Evolutionary conservation across 2,329 filamentous ascomycete genomes (phyloP), one percentile per base, ranked within the genome.

Genomic region (Gnomoniopsis sp.): DNA sequence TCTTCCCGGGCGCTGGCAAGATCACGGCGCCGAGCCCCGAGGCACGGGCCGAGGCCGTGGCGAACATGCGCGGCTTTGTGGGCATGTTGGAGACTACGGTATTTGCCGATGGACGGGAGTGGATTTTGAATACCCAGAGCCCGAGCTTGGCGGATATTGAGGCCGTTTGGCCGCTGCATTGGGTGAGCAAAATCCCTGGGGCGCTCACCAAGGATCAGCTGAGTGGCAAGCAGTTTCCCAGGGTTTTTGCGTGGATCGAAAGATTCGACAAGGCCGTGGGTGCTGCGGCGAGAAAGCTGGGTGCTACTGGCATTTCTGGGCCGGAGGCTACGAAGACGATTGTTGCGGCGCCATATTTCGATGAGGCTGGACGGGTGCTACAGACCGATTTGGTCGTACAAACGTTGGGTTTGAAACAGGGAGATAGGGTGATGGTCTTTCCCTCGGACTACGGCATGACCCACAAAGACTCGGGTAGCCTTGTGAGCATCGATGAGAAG

Each of bases 131-230:
- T 12, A 81, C 78, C 1, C 66, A 77, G 2, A 69, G 70, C 19
- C 83, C 85, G 1, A 79, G 76, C 1, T 69, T 90, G 62, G 86
- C 83, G 3, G 89, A 92, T 69, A 84, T 91, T 60, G 85, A 91
- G 72, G 84, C 81, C 47, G 73, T 88, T 14, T 90, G 85, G 86
- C 78, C 82, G 0, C 79, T 91, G 63, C 80, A 87, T 70, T 91
- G 88, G 88, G 71, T 90, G 1, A 69, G 72, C 2, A 73, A 71
- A 12, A 74, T 89, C 49, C 79, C 79, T 14, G 80, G 80, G 4
- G 80, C 81, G 15, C 75, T 89, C 49, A 80, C 83, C 3, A 59
- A 73, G 51, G 75, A 80, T 21, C 65, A 77, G 7, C 79, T 90
- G 62, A 81, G 80, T 2, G 67, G 74, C 15, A 69, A 70, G 19